Conservation (phyloP, 2,329 filamentous ascomycete genomes). For the Chlorencoelia australis region DNA sequence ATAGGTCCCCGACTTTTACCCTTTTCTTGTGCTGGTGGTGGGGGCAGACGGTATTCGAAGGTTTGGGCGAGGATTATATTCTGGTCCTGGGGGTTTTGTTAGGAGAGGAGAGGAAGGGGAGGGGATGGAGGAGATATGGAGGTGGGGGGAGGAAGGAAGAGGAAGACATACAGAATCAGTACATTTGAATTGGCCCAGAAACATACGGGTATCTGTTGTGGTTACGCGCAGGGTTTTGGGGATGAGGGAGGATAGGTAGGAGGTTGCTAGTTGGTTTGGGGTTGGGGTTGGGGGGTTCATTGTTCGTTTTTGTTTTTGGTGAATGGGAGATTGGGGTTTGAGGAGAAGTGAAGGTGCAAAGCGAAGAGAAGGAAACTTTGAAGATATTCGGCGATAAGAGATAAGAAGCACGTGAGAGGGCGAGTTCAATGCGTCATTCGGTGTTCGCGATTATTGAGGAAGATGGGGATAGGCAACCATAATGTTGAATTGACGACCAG, state of each 20-base stretch:
- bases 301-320: not conserved
- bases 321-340: not conserved
- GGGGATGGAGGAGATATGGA: not conserved
- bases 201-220: constrained; percentile 76
- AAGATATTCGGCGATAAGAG: constrained; percentile 8
- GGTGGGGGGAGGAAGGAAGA: not conserved
- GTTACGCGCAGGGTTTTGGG: constrained; percentile 72
- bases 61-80: constrained; percentile 82
- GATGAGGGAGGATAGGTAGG: constrained; percentile 55
- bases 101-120: constrained; percentile 1
- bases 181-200: constrained; percentile 86
- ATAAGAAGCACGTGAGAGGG: constrained; percentile 9
- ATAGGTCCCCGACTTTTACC: constrained; percentile 34
- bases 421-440: not conserved
- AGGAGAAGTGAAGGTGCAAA: not conserved
- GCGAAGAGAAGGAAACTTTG: not conserved
- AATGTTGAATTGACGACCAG: too few species aligned
- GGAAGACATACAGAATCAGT: constrained; percentile 65
- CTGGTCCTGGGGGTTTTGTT: constrained; percentile 48
- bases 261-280: constrained; percentile 29
- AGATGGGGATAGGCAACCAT: too few species aligned
- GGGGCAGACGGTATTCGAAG: constrained; percentile 79
- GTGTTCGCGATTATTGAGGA: too few species aligned
- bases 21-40: constrained; percentile 29
- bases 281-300: not conserved